phyloP scores from a whole-genome alignment of 1,284 basidiomycete species.

The Ustilago nuda region DNA sequence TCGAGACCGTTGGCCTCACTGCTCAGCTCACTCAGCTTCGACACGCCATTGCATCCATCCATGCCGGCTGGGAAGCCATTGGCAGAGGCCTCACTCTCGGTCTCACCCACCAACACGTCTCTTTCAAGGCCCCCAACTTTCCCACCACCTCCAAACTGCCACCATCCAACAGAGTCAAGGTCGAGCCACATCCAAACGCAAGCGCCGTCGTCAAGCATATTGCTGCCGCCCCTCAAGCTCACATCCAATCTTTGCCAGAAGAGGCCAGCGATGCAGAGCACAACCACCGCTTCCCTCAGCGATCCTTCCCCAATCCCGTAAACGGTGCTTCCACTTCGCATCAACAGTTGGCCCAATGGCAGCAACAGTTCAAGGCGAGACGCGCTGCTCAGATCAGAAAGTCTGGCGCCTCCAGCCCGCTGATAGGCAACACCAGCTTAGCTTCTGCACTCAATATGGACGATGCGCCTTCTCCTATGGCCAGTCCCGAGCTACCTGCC shows the following conservation, averaged over 20 bases:
- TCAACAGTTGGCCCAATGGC: conserved; percentile 7
- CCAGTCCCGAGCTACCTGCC: conserved; percentile 39
- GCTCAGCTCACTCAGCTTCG: conserved; percentile 52
- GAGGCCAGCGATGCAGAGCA: conserved; percentile 5
- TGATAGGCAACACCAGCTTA: background rate
- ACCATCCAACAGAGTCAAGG: conserved; percentile 22
- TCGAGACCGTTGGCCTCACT: conserved; percentile 32
- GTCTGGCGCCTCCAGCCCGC: background rate
- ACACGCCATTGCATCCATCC: conserved; percentile 52
- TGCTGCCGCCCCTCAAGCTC: conserved; percentile 46
- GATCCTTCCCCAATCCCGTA: background rate
- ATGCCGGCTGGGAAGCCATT: conserved; percentile 60
- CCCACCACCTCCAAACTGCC: conserved; percentile 3
- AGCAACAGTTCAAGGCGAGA: conserved; percentile 9
- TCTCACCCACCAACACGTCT: background rate
- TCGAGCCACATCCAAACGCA: conserved; percentile 41
- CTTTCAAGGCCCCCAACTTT: background rate
- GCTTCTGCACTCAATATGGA: conserved; percentile 26
- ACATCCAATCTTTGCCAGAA: conserved; percentile 36
- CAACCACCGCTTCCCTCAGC: background rate
- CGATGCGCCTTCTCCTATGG: conserved; percentile 42
- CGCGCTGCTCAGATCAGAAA: background rate
- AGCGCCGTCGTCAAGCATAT: conserved; percentile 32
- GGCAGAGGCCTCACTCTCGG: conserved; percentile 46
- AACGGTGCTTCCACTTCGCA: background rate